Percentiles rank a stretch among this genome's conserved stretches.
Evolutionary conservation across 1,284 basidiomycete species (phyloP).

Genomic region (Naganishia albida): DNA sequence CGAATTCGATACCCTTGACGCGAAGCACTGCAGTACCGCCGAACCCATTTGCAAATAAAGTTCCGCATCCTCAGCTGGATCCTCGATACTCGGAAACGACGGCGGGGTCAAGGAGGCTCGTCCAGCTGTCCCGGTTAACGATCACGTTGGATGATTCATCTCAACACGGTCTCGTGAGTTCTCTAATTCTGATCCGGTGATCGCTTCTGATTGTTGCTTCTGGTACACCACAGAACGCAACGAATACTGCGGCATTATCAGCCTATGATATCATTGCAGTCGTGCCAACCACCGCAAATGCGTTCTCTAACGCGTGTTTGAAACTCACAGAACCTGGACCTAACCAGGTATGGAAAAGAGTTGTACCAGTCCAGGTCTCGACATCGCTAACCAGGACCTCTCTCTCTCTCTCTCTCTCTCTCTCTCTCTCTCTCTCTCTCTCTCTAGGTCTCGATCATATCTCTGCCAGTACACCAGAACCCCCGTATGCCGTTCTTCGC

Average conservation of each 20-base stretch:
- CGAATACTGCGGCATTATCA: conserved; percentile 42
- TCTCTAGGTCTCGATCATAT: conserved; percentile 51
- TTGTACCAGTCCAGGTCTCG: neutral
- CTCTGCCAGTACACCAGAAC: conserved; percentile 50
- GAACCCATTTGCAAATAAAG: conserved; percentile 41
- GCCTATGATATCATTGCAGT: conserved; percentile 51
- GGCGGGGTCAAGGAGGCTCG: conserved; percentile 33
- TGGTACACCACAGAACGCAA: conserved; percentile 41
- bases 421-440: no score
- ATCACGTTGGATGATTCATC: conserved; percentile 49
- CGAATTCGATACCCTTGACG: conserved; percentile 42
- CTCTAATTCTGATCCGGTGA: neutral
- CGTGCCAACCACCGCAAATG: conserved; percentile 49
- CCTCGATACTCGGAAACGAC: conserved; percentile 33
- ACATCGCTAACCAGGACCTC: no score
- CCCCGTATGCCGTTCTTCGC: conserved; percentile 45
- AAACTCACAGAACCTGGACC: conserved; percentile 51
- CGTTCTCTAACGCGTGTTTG: conserved; percentile 50
- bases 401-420: no score
- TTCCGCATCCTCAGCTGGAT: conserved; percentile 49
- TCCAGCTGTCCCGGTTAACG: conserved; percentile 51
- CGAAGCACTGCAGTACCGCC: conserved; percentile 40
- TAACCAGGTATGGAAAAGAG: conserved; percentile 46
- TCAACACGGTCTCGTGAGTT: conserved; percentile 47
- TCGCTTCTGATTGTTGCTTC: conserved; percentile 1